These are phyloP conservation scores for Fusarium sp. DNA, from an alignment of 2,329 filamentous ascomycete genomes.

Conservation along the genomic window DNA sequence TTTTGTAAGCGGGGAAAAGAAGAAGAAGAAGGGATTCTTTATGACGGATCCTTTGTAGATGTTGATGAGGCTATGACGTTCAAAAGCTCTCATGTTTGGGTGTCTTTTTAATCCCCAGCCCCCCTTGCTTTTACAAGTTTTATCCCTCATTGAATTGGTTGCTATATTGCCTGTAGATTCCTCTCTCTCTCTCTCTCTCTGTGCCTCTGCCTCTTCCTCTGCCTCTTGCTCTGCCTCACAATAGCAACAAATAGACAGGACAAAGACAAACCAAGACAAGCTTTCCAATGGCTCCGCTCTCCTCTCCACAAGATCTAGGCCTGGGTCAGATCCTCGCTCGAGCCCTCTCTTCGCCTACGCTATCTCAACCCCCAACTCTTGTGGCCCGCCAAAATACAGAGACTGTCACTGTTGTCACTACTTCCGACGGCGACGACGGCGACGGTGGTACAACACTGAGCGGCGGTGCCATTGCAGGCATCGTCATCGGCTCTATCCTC, in stretches of 20 bases:
- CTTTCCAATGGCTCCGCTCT: slow-evolving; percentile 30
- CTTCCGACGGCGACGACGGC: slow-evolving; percentile 26
- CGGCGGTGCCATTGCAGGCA: slow-evolving; percentile 55
- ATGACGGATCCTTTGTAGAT: slow-evolving; percentile 18
- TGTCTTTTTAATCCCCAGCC: not conserved
- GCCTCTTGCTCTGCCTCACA: not conserved
- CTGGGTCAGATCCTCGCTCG: slow-evolving; percentile 24
- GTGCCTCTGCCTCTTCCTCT: not conserved
- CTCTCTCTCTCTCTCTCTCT: not conserved
- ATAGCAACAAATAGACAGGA: not conserved
- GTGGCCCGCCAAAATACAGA: slow-evolving; percentile 36
- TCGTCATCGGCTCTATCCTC: slow-evolving; percentile 24
- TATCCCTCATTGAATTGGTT: slow-evolving; percentile 2
- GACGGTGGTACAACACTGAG: slow-evolving; percentile 44
- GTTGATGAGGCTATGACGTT: slow-evolving; percentile 35
- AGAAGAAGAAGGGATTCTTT: not conserved
- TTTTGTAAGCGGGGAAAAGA: slow-evolving; percentile 18
- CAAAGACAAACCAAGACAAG: not conserved
- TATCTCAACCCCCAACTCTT: slow-evolving; percentile 21
- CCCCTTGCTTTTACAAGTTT: not conserved
- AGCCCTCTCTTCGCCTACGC: slow-evolving; percentile 27
- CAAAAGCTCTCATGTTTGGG: slow-evolving; percentile 12
- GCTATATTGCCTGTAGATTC: not conserved
- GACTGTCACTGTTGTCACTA: slow-evolving; percentile 47
- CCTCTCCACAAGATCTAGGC: slow-evolving; percentile 22